Evolutionary conservation across 2,329 filamentous ascomycete species (phyloP).

Genomic region (Phyllosticta paracitricarpa): DNA sequence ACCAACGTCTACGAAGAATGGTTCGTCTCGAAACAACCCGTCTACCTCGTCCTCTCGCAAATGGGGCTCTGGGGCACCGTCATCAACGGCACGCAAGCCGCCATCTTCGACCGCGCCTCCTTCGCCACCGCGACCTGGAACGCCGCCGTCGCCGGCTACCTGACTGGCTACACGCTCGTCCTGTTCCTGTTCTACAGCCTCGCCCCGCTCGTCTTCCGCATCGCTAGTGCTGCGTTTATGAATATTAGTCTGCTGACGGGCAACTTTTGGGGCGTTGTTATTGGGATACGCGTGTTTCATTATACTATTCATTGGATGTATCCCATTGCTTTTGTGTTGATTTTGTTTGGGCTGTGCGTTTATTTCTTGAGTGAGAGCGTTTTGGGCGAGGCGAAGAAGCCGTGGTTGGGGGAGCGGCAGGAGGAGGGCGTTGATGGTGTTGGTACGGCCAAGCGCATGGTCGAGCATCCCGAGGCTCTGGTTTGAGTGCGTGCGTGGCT

Average conservation of each 20-base stretch:
- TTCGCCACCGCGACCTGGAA: conserved; percentile 46
- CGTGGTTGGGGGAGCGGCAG: conserved; percentile 85
- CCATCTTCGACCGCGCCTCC: conserved; percentile 75
- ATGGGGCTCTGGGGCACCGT: conserved; percentile 68
- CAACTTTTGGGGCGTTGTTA: conserved; percentile 95
- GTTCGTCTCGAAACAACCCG: conserved; percentile 72
- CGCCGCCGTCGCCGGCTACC: conserved; percentile 59
- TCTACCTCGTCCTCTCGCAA: conserved; percentile 91
- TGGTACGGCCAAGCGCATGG: conserved; percentile 69
- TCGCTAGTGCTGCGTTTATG: conserved; percentile 88
- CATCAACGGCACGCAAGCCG: conserved; percentile 85
- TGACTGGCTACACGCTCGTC: conserved; percentile 81
- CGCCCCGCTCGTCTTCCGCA: conserved; percentile 77
- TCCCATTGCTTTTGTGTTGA: conserved; percentile 88
- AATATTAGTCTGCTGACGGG: conserved; percentile 89
- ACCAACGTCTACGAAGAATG: conserved; percentile 92
- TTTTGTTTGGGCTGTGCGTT: conserved; percentile 72
- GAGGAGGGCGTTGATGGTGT: conserved; percentile 68
- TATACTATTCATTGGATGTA: conserved; percentile 80
- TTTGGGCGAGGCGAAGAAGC: conserved; percentile 83
- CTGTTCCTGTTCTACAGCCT: conserved; percentile 79
- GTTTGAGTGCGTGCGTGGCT: conserved; percentile 17
- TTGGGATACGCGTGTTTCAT: conserved; percentile 79
- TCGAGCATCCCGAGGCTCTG: conserved; percentile 29
- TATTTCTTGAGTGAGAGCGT: conserved; percentile 81